These are phyloP conservation scores for Daldinia childiae DNA, from an alignment of 495 filamentous ascomycete genomes.

Conservation along the genomic window DNA sequence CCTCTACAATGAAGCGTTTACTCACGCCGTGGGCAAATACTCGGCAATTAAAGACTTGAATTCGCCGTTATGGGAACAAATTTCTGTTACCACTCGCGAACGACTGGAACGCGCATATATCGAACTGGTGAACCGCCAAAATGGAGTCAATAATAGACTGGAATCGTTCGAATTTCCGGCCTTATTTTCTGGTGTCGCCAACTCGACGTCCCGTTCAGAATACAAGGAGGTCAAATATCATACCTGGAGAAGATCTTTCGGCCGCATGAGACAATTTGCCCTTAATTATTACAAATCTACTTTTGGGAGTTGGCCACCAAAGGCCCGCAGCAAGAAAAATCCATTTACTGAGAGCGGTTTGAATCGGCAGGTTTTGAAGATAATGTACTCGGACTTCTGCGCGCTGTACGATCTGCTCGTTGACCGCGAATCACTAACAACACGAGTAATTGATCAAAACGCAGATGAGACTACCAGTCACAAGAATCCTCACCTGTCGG, in stretches of 20 bases:
- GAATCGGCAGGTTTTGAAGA: constrained; percentile 81
- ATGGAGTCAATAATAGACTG: constrained; percentile 72
- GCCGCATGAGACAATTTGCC: constrained; percentile 76
- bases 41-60: constrained; percentile 73
- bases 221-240: constrained; percentile 83
- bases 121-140: constrained; percentile 75
- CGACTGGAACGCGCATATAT: constrained; percentile 83
- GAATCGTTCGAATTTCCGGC: constrained; percentile 89
- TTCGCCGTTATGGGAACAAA: constrained; percentile 71
- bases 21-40: constrained; percentile 92
- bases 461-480: constrained; percentile 47
- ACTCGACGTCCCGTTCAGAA: constrained; percentile 75
- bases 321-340: constrained; percentile 91
- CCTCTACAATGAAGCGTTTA: constrained; percentile 89
- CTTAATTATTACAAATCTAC: constrained; percentile 80
- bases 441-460: constrained; percentile 64
- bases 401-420: constrained; percentile 89
- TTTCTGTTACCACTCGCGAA: constrained; percentile 76
- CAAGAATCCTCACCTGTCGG: constrained; percentile 56
- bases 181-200: constrained; percentile 87
- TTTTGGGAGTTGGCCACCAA: constrained; percentile 95
- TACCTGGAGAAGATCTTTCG: constrained; percentile 78
- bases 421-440: constrained; percentile 72
- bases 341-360: constrained; percentile 84
- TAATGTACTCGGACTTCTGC: constrained; percentile 86